phyloP scores from a whole-genome alignment of 2,329 filamentous ascomycete species.

The Aspergillus caelatus region DNA sequence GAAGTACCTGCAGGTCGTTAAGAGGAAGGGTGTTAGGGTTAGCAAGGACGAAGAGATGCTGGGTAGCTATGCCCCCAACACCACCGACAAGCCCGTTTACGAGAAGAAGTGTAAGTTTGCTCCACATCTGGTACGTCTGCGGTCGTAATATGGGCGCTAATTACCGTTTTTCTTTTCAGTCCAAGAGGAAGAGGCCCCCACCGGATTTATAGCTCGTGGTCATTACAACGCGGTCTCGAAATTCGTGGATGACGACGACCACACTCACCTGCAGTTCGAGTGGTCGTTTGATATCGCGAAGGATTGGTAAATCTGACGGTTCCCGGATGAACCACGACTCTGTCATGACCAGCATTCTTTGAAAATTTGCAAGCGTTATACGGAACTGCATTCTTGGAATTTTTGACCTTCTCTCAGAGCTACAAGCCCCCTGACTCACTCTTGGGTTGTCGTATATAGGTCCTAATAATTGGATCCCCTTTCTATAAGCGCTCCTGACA shows the following conservation, averaged over 20 bases:
- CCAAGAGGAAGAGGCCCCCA: constrained; percentile 87
- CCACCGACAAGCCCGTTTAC: constrained; percentile 80
- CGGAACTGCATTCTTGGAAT: constrained; percentile 24
- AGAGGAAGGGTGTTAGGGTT: constrained; percentile 81
- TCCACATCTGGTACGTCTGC: neutral
- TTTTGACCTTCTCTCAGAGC: neutral
- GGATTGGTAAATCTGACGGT: constrained; percentile 66
- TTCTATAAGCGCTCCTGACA: neutral
- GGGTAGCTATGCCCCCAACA: constrained; percentile 92
- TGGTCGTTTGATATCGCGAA: constrained; percentile 98
- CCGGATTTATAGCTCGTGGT: constrained; percentile 85
- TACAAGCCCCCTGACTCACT: neutral
- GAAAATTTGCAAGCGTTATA: constrained; percentile 31
- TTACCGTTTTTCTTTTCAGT: constrained; percentile 59
- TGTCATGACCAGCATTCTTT: constrained; percentile 27
- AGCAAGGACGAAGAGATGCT: constrained; percentile 99
- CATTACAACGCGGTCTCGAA: constrained; percentile 87
- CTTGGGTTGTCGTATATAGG: constrained; percentile 11
- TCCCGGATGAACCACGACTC: constrained; percentile 16
- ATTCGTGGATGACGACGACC: constrained; percentile 94
- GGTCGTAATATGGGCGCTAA: neutral
- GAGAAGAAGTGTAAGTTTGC: constrained; percentile 82
- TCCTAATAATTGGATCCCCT: constrained; percentile 4
- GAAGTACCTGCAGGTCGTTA: constrained; percentile 94
- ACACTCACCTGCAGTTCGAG: constrained; percentile 86